Base-by-base conservation (phyloP, 768 basidiomycete species). In the Naematelia encephala region DNA sequence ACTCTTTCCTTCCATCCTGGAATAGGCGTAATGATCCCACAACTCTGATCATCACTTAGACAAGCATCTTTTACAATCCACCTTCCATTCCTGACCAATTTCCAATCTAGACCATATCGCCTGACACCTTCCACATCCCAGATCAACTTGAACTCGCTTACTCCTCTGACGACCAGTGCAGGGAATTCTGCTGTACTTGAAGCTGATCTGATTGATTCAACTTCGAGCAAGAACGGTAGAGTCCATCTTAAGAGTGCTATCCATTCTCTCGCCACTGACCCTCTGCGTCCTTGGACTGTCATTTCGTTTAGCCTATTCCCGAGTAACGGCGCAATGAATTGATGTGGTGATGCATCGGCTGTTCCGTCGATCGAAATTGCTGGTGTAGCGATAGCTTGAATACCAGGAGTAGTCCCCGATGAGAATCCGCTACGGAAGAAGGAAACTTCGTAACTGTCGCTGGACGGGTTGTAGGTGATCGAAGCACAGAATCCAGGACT, bases 271-370 rank as follows among this genome's bases (percentile, higher is more conserved):
- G 64, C 70, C 12, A 69, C 57, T 16, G 42, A 29, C 2, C 57
- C 60, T 23, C 54, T 59, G 25, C 42, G 52, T 27, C 25, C 82
- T 80, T 22, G 44, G 11, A 22, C 34, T 23, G 27, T 27, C 47
- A 87, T 85, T 56, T 87, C 84, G 30, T 85, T 84, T 42, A 94
- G 77, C 22, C 89, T 82, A 54, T 83, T 82, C 2, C 86, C 82
- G n/a, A 93, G 77, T 71, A 86, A 88, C 1, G 84, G 84, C 59
- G 89, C 88, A 5, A 88, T 84, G 61, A 87, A 85, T 60, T 86
- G 84, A 64, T 93, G 91, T 1, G 91, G 90, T 56, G 71, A 74
- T 4, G 28, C 26, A 22, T 56, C 55, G 19, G 45, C 12, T 16
- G 16, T 16, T 44, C 43, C 12, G 21, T 19, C 26, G 47, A 29